phyloP scores from a whole-genome alignment of 148 eudicot genomes.

The Arbutus unedo region DNA sequence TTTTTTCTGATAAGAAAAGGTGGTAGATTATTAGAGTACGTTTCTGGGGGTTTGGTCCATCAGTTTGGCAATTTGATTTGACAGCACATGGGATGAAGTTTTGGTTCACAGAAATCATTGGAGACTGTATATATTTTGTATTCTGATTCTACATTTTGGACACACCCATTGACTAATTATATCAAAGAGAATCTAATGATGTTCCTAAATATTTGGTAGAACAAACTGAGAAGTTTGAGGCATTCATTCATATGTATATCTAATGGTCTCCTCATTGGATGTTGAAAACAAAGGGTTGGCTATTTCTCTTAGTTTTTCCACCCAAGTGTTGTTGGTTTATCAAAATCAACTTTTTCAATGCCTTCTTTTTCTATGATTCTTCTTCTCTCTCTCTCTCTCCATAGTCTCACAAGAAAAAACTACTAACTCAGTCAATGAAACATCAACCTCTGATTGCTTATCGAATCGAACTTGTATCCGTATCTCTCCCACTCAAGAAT shows the following conservation, averaged over 20 bases:
- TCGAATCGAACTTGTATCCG: too few relatives aligned
- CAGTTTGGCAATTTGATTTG: not conserved
- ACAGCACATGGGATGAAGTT: not conserved
- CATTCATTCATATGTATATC: not conserved
- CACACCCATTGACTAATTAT: not conserved
- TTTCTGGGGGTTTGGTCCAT: not conserved
- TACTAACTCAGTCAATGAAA: too few relatives aligned
- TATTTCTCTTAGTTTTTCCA: not conserved
- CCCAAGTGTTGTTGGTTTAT: not conserved
- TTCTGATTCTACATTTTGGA: not conserved
- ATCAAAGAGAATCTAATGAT: not conserved
- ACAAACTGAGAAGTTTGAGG: conserved; percentile 5
- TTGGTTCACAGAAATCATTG: not conserved
- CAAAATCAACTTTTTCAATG: conserved; percentile 2
- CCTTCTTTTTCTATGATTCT: not conserved
- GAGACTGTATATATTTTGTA: not conserved
- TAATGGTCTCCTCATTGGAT: not conserved
- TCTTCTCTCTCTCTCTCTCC: not conserved
- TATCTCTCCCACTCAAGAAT: too few relatives aligned
- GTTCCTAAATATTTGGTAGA: not conserved
- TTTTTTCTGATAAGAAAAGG: not conserved
- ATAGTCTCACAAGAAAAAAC: too few relatives aligned
- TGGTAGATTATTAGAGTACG: not conserved
- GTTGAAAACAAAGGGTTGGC: not conserved
- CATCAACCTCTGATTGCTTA: too few relatives aligned